Conservation (phyloP, 2,329 filamentous ascomycete genomes). For the Pestalotiopsis sp. region DNA sequence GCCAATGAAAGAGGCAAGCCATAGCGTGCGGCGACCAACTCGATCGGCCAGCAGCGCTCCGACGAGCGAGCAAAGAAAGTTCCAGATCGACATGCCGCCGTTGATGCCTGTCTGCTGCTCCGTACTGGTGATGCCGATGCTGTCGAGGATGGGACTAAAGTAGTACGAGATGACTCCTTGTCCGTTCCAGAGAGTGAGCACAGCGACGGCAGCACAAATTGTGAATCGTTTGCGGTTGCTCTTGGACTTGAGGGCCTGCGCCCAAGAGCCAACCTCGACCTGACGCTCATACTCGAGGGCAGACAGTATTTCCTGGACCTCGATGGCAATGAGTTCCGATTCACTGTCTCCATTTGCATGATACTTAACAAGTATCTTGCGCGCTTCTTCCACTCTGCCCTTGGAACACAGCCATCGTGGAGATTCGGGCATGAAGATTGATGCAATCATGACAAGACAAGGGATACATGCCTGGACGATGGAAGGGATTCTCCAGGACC, state of each 20-base stretch:
- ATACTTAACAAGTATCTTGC: constrained; percentile 2
- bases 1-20: constrained; percentile 19
- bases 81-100: constrained; percentile 21
- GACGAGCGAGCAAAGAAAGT: background rate
- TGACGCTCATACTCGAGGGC: constrained; percentile 34
- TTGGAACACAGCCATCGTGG: constrained; percentile 13
- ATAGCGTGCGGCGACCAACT: constrained; percentile 18
- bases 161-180: constrained; percentile 39
- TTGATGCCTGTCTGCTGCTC: constrained; percentile 36
- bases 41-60: constrained; percentile 14
- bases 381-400: constrained; percentile 12
- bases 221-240: constrained; percentile 48
- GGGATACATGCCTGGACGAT: constrained; percentile 1
- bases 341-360: constrained; percentile 13
- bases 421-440: constrained; percentile 8
- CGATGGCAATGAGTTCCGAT: background rate
- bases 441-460: background rate
- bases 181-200: constrained; percentile 16
- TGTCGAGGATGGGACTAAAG: constrained; percentile 30
- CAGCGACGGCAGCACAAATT: constrained; percentile 44
- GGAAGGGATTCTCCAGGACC: constrained; percentile 12
- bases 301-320: constrained; percentile 1
- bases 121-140: constrained; percentile 32
- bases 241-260: constrained; percentile 34
- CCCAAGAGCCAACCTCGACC: constrained; percentile 33